Evolutionary conservation across 441 rosid genomes (phyloP).

Genomic region (Mallotus japonicus): DNA sequence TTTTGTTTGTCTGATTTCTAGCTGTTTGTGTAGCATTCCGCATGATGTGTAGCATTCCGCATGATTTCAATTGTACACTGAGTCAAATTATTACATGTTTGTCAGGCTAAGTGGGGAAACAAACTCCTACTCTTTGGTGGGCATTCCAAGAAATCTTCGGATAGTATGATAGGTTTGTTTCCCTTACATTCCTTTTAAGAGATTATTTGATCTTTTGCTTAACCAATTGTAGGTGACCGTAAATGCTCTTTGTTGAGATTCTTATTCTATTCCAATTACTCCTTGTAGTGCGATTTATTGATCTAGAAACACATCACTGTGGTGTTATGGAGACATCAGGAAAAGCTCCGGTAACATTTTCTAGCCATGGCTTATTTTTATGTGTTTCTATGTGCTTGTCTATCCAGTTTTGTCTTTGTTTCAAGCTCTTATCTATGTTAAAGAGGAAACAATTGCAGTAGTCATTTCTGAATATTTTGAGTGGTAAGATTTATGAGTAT

Average conservation of each 20-base stretch:
- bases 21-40: slow-evolving; percentile 8
- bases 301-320: slow-evolving; percentile 58
- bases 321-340: slow-evolving; percentile 71
- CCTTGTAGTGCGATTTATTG: slow-evolving; percentile 69
- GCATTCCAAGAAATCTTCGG: slow-evolving; percentile 63
- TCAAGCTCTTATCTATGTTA: slow-evolving; percentile 9
- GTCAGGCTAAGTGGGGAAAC: slow-evolving; percentile 80
- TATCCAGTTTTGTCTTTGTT: slow-evolving; percentile 5
- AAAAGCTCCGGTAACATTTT: slow-evolving; percentile 64
- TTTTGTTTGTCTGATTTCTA: slow-evolving; percentile 1
- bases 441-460: not conserved
- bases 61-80: slow-evolving; percentile 6
- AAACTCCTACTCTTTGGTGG: slow-evolving; percentile 82
- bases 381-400: not conserved
- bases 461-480: slow-evolving; percentile 16
- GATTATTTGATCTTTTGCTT: slow-evolving; percentile 6
- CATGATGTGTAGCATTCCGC: slow-evolving; percentile 9
- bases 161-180: slow-evolving; percentile 60
- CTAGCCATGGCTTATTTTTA: slow-evolving; percentile 2
- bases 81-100: slow-evolving; percentile 17
- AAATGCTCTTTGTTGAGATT: slow-evolving; percentile 12
- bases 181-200: slow-evolving; percentile 13
- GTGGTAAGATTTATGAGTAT: slow-evolving; percentile 21
- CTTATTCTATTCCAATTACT: slow-evolving; percentile 24
- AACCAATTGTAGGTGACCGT: slow-evolving; percentile 9